These are phyloP conservation scores for Colletotrichum euphorbiae DNA, from an alignment of 2,329 filamentous ascomycete genomes.

Conservation along the genomic window DNA sequence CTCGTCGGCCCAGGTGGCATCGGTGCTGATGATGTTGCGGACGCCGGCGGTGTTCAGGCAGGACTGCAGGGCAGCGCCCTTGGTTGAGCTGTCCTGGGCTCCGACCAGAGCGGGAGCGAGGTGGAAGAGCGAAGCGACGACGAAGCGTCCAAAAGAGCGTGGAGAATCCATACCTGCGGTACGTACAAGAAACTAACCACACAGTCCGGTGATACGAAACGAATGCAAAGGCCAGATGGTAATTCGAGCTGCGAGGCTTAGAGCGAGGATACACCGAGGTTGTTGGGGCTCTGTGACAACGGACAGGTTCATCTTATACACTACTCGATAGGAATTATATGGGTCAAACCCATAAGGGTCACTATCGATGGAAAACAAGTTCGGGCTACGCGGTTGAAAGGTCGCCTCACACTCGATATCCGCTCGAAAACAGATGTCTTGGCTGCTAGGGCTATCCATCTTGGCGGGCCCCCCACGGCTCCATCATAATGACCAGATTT, in stretches of 20 bases:
- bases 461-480: slow-evolving; percentile 16
- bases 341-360: slow-evolving; percentile 1
- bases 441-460: slow-evolving; percentile 1
- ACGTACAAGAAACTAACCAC: slow-evolving; percentile 1
- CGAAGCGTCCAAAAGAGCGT: slow-evolving; percentile 37
- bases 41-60: slow-evolving; percentile 37
- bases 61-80: slow-evolving; percentile 31
- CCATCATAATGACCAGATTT: not conserved
- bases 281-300: not conserved
- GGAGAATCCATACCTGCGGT: slow-evolving; percentile 37
- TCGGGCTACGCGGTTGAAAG: slow-evolving; percentile 5
- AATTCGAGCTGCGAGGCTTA: slow-evolving; percentile 9
- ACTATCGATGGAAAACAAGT: not conserved
- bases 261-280: not conserved
- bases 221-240: slow-evolving; percentile 1
- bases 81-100: slow-evolving; percentile 29
- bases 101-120: slow-evolving; percentile 30
- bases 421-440: slow-evolving; percentile 8
- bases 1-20: slow-evolving; percentile 30
- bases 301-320: slow-evolving; percentile 32
- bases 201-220: slow-evolving; percentile 18
- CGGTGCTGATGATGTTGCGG: slow-evolving; percentile 37
- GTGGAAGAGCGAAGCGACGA: slow-evolving; percentile 38
- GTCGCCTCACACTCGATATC: slow-evolving; percentile 18
- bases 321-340: slow-evolving; percentile 11